Evolutionary conservation across 208 protist species (phyloP).

Genomic region (Crithidia bombi): DNA sequence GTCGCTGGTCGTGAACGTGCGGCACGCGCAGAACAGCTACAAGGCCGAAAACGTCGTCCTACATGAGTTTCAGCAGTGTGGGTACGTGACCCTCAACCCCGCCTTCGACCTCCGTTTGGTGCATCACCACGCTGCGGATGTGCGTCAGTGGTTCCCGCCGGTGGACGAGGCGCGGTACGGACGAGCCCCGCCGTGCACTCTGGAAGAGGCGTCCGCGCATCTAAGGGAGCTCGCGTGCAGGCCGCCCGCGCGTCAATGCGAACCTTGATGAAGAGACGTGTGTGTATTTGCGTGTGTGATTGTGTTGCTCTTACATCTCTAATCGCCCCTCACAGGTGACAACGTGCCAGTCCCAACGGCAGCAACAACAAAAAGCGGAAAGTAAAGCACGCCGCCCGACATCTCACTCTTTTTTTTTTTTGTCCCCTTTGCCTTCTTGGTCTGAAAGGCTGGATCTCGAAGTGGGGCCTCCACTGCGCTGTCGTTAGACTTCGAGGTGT

Average conservation of each 20-base stretch:
- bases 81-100: constrained; percentile 73
- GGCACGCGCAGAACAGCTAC: constrained; percentile 86
- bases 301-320: too few relatives aligned
- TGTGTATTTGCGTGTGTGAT: background rate
- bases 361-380: too few relatives aligned
- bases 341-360: too few relatives aligned
- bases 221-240: constrained; percentile 7
- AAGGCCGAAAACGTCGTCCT: constrained; percentile 90
- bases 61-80: constrained; percentile 65
- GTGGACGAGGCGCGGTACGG: constrained; percentile 78
- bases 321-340: too few relatives aligned
- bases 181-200: constrained; percentile 40
- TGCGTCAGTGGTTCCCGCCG: constrained; percentile 87
- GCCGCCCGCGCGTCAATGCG: too few relatives aligned
- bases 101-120: constrained; percentile 66
- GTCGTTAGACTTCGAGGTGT: too few relatives aligned
- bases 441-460: too few relatives aligned
- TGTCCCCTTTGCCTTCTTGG: too few relatives aligned
- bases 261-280: too few relatives aligned
- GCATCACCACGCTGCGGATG: constrained; percentile 73
- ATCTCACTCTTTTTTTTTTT: too few relatives aligned
- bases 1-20: constrained; percentile 47
- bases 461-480: too few relatives aligned
- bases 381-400: too few relatives aligned
- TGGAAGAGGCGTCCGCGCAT: constrained; percentile 41